phyloP scores from a whole-genome alignment of 2,329 filamentous ascomycete species.

The Nemania sp. region DNA sequence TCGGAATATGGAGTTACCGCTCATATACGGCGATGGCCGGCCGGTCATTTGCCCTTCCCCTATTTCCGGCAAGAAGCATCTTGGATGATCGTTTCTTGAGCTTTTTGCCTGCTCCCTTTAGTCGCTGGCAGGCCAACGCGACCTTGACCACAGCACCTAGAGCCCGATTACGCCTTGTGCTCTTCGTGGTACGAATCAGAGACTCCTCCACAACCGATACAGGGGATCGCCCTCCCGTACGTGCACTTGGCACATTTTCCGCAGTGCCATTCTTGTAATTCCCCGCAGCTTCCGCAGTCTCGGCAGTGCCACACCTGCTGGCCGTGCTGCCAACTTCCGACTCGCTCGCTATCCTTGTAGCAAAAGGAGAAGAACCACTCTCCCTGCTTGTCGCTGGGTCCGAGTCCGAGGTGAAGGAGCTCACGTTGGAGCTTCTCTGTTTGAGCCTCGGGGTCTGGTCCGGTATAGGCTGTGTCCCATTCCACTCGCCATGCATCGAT shows the following conservation, averaged over 20 bases:
- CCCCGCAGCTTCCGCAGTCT: slow-evolving; percentile 19
- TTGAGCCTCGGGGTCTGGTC: slow-evolving; percentile 20
- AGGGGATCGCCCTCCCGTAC: slow-evolving; percentile 18
- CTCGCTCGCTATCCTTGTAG: slow-evolving; percentile 15
- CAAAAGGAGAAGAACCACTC: slow-evolving; percentile 29
- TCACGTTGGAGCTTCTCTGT: slow-evolving; percentile 26
- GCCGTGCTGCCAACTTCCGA: slow-evolving; percentile 27
- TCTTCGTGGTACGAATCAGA: slow-evolving; percentile 22
- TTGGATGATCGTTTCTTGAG: neutral
- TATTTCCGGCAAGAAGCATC: neutral
- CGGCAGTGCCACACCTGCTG: slow-evolving; percentile 25
- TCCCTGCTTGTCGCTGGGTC: slow-evolving; percentile 5
- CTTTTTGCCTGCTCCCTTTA: neutral
- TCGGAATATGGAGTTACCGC: neutral
- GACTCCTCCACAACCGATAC: slow-evolving; percentile 24
- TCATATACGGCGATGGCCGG: neutral
- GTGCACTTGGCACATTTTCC: slow-evolving; percentile 26
- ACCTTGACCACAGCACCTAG: neutral
- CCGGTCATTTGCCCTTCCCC: neutral
- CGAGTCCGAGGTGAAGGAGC: slow-evolving; percentile 24
- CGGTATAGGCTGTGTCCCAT: slow-evolving; percentile 23
- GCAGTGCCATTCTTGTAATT: slow-evolving; percentile 25
- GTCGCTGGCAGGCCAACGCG: neutral
- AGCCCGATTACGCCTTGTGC: slow-evolving; percentile 7
- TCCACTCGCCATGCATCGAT: slow-evolving; percentile 26